phyloP scores from a whole-genome alignment of 2,329 filamentous ascomycete genomes.

The Clonostachys sp. region DNA sequence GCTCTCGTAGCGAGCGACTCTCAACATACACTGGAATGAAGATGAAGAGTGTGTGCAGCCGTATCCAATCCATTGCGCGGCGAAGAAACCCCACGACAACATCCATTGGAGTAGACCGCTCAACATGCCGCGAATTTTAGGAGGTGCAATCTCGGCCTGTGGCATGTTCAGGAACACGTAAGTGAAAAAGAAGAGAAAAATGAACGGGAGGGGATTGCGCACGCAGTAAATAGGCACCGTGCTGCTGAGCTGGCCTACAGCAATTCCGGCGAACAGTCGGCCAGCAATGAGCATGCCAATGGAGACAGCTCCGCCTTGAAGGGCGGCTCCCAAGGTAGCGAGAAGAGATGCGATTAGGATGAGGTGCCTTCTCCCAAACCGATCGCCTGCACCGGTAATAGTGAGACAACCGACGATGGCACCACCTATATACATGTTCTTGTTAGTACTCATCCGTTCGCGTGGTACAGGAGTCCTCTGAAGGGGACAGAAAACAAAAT shows the following conservation, averaged over 20 bases:
- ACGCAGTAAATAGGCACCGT: constrained; percentile 42
- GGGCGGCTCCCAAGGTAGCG: constrained; percentile 18
- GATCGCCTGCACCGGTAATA: too few relatives aligned
- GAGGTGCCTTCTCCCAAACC: too few relatives aligned
- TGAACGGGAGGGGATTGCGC: too few relatives aligned
- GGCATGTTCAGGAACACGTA: too few relatives aligned
- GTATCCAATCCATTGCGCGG: constrained; percentile 27
- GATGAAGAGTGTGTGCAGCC: constrained; percentile 17
- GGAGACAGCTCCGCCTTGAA: constrained; percentile 21
- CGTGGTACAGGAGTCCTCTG: too few relatives aligned
- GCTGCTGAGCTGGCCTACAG: constrained; percentile 40
- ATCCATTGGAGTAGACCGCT: constrained; percentile 38
- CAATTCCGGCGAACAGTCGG: constrained; percentile 41
- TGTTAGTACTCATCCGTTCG: too few relatives aligned
- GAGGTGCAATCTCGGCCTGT: constrained; percentile 32
- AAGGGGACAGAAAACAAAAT: too few relatives aligned
- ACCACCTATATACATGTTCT: too few relatives aligned
- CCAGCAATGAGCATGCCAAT: constrained; percentile 40
- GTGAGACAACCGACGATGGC: too few relatives aligned
- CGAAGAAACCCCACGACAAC: constrained; percentile 32
- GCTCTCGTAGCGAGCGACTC: too few relatives aligned
- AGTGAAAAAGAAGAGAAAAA: too few relatives aligned
- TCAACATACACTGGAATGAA: constrained; percentile 17
- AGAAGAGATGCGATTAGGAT: constrained; percentile 20
- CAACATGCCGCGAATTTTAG: constrained; percentile 28